Conservation (phyloP, 768 basidiomycete species). For the Tricholoma hemisulphureum region DNA sequence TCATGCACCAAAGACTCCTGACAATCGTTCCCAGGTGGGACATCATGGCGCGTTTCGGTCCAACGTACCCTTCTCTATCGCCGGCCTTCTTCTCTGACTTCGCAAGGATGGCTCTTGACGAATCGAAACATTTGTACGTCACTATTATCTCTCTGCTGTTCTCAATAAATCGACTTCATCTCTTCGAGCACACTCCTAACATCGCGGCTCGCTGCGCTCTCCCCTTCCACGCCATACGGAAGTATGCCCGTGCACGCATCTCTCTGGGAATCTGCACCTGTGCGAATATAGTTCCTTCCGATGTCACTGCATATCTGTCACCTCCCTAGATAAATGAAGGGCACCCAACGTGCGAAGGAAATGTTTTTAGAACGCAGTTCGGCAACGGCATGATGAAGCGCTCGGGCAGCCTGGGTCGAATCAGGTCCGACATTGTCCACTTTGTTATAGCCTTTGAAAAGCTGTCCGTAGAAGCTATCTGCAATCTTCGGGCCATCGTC, state of each 20-base stretch:
- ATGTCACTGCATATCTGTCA: background rate
- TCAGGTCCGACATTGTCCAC: background rate
- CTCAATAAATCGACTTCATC: background rate
- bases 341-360: background rate
- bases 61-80: slow-evolving; percentile 56
- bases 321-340: slow-evolving; percentile 1
- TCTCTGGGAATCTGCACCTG: slow-evolving; percentile 75
- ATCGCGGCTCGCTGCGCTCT: slow-evolving; percentile 57
- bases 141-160: background rate
- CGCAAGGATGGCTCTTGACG: slow-evolving; percentile 81
- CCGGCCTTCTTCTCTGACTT: slow-evolving; percentile 80
- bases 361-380: background rate
- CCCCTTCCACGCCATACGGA: slow-evolving; percentile 69
- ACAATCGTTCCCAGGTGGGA: slow-evolving; percentile 57
- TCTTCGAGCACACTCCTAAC: slow-evolving; percentile 51
- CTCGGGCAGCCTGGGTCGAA: background rate
- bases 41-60: slow-evolving; percentile 76
- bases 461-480: background rate
- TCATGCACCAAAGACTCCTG: background rate
- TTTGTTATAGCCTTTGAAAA: background rate
- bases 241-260: slow-evolving; percentile 72
- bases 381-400: background rate
- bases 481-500: background rate
- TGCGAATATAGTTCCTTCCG: too few species aligned
- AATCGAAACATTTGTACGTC: slow-evolving; percentile 74